phyloP scores from a whole-genome alignment of 2,329 filamentous ascomycete species.

The Sporothrix brunneoviolacea region DNA sequence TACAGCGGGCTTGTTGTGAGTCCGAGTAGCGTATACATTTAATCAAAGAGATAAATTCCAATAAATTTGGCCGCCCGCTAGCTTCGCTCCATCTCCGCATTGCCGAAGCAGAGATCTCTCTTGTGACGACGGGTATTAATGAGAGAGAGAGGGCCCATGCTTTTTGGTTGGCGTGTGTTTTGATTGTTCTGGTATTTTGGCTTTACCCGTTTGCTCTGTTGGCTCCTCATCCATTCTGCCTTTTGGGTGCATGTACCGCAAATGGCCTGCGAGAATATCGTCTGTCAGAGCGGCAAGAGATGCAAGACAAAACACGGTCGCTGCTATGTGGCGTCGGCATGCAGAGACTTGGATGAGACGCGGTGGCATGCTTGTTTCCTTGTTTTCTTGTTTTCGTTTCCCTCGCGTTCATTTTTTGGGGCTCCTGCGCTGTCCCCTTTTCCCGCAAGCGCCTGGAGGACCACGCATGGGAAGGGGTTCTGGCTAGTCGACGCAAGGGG shows the following conservation, averaged over 20 bases:
- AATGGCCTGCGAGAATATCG: too few relatives aligned
- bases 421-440: too few relatives aligned
- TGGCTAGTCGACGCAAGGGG: neutral
- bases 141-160: neutral
- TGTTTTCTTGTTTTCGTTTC: neutral
- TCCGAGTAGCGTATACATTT: too few relatives aligned
- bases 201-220: too few relatives aligned
- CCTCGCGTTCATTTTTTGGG: neutral
- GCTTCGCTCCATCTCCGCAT: conserved; percentile 2
- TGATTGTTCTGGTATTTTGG: neutral
- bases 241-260: too few relatives aligned
- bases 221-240: too few relatives aligned
- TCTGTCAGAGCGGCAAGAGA: too few relatives aligned
- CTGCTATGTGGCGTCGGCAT: conserved; percentile 4
- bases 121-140: neutral
- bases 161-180: too few relatives aligned
- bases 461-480: conserved; percentile 2
- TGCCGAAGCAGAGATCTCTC: conserved; percentile 6
- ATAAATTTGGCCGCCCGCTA: conserved; percentile 1
- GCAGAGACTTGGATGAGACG: neutral
- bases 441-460: too few relatives aligned
- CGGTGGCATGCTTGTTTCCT: conserved; percentile 3
- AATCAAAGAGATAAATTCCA: conserved; percentile 4
- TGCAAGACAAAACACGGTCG: conserved; percentile 3
- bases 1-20: too few relatives aligned